phyloP scores from a whole-genome alignment of 768 basidiomycete species.

The Auricularia cornea region DNA sequence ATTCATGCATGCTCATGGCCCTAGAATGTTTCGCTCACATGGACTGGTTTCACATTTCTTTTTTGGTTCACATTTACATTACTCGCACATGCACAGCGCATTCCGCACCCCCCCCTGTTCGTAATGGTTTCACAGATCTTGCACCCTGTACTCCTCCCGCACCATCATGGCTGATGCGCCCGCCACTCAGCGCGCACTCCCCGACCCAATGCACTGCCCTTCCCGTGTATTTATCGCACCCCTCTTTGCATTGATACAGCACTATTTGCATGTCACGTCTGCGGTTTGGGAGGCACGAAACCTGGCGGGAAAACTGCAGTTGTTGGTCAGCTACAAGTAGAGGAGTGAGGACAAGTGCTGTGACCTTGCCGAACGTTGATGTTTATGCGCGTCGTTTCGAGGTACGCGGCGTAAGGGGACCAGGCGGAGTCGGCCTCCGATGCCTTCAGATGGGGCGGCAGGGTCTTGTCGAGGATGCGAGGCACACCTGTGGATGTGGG shows the following conservation, averaged over 20 bases:
- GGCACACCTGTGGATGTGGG: conserved; percentile 55
- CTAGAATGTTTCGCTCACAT: too few species aligned
- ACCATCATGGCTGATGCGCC: too few species aligned
- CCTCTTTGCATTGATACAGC: not conserved
- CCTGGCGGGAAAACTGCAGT: not conserved
- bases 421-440: conserved; percentile 36
- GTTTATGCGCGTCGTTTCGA: conserved; percentile 70
- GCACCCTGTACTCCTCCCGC: too few species aligned
- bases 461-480: conserved; percentile 71
- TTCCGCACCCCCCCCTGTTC: too few species aligned
- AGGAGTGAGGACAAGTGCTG: too few species aligned
- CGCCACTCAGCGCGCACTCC: too few species aligned
- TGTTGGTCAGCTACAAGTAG: not conserved
- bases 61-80: too few species aligned
- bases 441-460: conserved; percentile 51
- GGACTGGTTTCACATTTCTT: too few species aligned
- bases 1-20: not conserved
- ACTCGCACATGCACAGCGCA: too few species aligned
- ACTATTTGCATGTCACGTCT: not conserved
- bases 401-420: conserved; percentile 47
- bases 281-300: not conserved
- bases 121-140: too few species aligned
- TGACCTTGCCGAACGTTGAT: conserved; percentile 77
- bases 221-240: not conserved
- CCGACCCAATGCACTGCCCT: not conserved